phyloP scores from a whole-genome alignment of 306 rosid species.

The Heteromeles arbutifolia region DNA sequence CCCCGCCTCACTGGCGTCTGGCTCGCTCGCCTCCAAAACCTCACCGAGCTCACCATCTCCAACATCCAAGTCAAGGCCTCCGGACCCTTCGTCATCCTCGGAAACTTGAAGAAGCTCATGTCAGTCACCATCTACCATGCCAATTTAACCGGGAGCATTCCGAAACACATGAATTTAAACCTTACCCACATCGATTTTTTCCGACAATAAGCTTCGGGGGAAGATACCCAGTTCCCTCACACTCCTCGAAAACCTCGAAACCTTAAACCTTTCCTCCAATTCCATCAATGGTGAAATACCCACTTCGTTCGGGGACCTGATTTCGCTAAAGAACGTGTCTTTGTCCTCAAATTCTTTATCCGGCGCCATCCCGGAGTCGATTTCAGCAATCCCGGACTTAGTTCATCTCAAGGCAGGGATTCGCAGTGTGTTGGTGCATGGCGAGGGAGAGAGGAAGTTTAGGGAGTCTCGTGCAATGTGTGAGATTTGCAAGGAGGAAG shows the following conservation, averaged over 20 bases:
- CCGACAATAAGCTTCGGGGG: conserved; percentile 60
- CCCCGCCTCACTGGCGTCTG: conserved; percentile 61
- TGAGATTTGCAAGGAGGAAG: too few species aligned
- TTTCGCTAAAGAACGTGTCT: conserved; percentile 51
- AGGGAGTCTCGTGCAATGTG: too few species aligned
- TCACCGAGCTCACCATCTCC: conserved; percentile 69
- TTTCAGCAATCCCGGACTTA: conserved; percentile 53
- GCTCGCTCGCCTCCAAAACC: conserved; percentile 67
- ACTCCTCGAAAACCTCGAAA: conserved; percentile 51
- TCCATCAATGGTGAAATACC: conserved; percentile 49
- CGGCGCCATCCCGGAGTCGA: conserved; percentile 62
- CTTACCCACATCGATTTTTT: conserved; percentile 70
- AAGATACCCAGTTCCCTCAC: conserved; percentile 52
- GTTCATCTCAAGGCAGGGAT: not conserved
- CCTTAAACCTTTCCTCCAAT: conserved; percentile 48
- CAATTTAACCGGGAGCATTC: conserved; percentile 65
- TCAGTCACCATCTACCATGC: conserved; percentile 61
- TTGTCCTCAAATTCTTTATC: conserved; percentile 65
- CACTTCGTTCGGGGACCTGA: conserved; percentile 59
- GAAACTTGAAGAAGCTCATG: conserved; percentile 55
- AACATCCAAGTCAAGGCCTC: conserved; percentile 42
- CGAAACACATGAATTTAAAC: conserved; percentile 49
- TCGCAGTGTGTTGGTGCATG: too few species aligned
- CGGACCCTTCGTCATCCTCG: conserved; percentile 71
- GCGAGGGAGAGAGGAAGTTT: too few species aligned